Base-by-base conservation (phyloP, 306 rosid genomes). In the Vigna hirtella region DNA sequence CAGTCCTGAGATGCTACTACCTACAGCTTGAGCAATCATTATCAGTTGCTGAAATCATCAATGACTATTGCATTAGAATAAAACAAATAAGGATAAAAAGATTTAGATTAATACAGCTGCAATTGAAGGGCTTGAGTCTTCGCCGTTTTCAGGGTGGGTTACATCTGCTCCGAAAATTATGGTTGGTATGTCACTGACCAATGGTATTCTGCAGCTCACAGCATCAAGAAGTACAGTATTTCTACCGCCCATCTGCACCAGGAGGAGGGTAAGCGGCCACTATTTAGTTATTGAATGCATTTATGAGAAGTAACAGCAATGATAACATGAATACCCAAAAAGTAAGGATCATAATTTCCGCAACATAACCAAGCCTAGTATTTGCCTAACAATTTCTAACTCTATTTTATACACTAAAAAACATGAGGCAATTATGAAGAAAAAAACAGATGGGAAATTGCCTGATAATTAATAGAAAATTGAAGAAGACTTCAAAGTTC, bases 1-100 rank as follows among this genome's bases (percentile, higher is more conserved):
- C 98, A 93, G 81, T 93, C 97, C 85, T 93, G 97, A 38, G 98
- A 93, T 65, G 98, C 98, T 76, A 93, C 98, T 20, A 93, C 98
- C 98, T 93, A 84, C 79, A 91, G 17, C 70, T 61, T 76, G 64
- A 59, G 61, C 45, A 82, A 70, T 15, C 76, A 36, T n/a, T 18
- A 78, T 86, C 66, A 81, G 81, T 26, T 26, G 28, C 28, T 26
- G 28, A 26, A 26, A 26, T 26, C 28, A 26, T 2, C 28, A 26
- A 26, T 80, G 57, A 69, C 15, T 9, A 50, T 3, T 24, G 32
- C 16, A 6, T 20, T 22, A 49, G 55, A 56, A 73, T 4, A 16
- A 73, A 32, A 34, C 7, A 32, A 7, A 76, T 13, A 24, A 5
- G 40, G 47, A 56, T 14, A 76, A 51, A 51, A 28, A 13, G 34